Evolutionary conservation across 805 yeast species (phyloP).

Genomic region (Zygoascus bituminiphila): DNA sequence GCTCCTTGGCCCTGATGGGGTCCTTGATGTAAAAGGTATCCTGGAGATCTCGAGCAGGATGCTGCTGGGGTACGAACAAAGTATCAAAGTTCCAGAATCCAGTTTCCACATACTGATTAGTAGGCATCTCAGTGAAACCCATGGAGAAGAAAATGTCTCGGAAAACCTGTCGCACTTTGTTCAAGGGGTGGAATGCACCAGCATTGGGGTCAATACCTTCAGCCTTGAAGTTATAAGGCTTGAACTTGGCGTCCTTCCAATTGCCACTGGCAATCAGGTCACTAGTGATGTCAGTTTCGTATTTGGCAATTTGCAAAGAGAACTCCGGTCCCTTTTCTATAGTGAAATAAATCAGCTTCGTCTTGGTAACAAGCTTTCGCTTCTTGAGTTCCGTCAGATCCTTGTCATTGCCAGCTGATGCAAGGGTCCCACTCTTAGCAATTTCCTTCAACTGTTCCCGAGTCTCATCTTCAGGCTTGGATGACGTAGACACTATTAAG

Average conservation of each 20-base stretch:
- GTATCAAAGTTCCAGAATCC: slow-evolving; percentile 99
- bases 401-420: slow-evolving; percentile 39
- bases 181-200: slow-evolving; percentile 95
- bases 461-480: slow-evolving; percentile 58
- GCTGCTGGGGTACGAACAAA: slow-evolving; percentile 96
- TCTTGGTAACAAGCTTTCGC: slow-evolving; percentile 71
- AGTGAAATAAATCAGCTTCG: slow-evolving; percentile 66
- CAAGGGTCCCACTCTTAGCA: slow-evolving; percentile 44
- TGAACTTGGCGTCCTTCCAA: slow-evolving; percentile 80
- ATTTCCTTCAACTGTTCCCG: slow-evolving; percentile 55
- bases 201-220: slow-evolving; percentile 81
- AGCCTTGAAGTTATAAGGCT: slow-evolving; percentile 92
- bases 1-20: slow-evolving; percentile 72
- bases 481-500: slow-evolving; percentile 44
- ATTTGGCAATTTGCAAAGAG: slow-evolving; percentile 65
- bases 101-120: slow-evolving; percentile 94
- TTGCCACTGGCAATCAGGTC: slow-evolving; percentile 81
- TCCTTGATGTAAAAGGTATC: slow-evolving; percentile 97
- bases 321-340: slow-evolving; percentile 80
- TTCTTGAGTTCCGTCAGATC: slow-evolving; percentile 81
- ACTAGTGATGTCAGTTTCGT: slow-evolving; percentile 88
- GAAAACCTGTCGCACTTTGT: slow-evolving; percentile 95
- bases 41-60: slow-evolving; percentile 98
- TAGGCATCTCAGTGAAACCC: slow-evolving; percentile 99
- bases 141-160: slow-evolving; percentile 94